These are phyloP conservation scores for Backusella westeae DNA, from an alignment of 192 early-diverging fungal species.

Conservation along the genomic window DNA sequence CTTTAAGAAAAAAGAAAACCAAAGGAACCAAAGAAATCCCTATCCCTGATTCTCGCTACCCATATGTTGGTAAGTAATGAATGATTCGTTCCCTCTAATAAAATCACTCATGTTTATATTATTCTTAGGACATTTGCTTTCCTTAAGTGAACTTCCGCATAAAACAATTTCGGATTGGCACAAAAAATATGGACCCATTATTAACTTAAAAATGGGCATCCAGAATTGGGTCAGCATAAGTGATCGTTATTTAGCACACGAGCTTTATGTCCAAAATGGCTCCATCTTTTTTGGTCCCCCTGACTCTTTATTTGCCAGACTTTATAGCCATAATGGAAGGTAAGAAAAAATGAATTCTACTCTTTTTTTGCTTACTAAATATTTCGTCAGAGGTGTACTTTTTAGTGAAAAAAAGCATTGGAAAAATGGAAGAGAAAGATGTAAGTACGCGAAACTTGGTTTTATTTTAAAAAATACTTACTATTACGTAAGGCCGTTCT, in stretches of 20 bases:
- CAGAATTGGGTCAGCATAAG: background rate
- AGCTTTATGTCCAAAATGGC: background rate
- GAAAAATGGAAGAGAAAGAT: background rate
- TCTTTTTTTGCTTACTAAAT: too few species aligned
- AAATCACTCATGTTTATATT: background rate
- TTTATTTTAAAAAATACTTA: background rate
- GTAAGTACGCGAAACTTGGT: background rate
- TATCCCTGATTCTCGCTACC: background rate
- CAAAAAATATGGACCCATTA: constrained; percentile 6
- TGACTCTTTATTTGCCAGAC: background rate
- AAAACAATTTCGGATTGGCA: background rate
- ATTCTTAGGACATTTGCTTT: background rate
- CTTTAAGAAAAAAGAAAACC: background rate
- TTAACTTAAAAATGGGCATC: background rate
- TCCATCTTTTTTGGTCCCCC: background rate
- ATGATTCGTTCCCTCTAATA: background rate
- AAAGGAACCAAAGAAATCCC: background rate
- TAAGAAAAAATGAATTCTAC: background rate
- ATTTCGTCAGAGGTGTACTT: background rate
- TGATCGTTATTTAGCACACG: background rate
- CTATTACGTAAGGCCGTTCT: background rate
- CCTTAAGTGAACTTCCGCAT: background rate
- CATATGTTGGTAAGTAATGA: background rate
- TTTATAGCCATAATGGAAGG: constrained; percentile 4
- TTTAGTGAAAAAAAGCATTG: background rate